Percentiles rank a stretch among this genome's conserved stretches.
These are phyloP conservation scores for Ceratobasidium sp. DNA, from an alignment of 1,284 basidiomycete genomes.

Conservation along the genomic window DNA sequence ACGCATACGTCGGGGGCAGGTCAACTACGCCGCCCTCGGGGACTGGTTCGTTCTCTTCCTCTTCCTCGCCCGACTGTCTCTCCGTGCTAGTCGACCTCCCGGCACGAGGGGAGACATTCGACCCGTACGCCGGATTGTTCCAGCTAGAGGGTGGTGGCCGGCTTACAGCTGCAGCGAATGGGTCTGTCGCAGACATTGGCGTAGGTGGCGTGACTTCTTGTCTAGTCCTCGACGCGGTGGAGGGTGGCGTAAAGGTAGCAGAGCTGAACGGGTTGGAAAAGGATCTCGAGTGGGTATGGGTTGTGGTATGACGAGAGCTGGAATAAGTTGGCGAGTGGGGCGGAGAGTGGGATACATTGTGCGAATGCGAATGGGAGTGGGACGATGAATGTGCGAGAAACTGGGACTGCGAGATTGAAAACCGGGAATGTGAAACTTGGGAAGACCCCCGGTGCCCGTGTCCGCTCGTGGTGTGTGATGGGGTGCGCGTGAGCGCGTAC, in stretches of 20 bases:
- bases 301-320: constrained; percentile 1
- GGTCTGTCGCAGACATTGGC: constrained; percentile 30
- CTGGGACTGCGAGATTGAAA: constrained; percentile 20
- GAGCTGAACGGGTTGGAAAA: constrained; percentile 31
- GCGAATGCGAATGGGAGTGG: constrained; percentile 36
- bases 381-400: constrained; percentile 2
- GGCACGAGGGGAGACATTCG: constrained; percentile 27
- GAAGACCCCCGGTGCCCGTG: constrained; percentile 27
- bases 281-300: constrained; percentile 26
- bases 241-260: constrained; percentile 6
- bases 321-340: constrained; percentile 19
- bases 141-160: constrained; percentile 42
- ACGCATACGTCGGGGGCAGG: constrained; percentile 32
- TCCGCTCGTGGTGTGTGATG: constrained; percentile 34
- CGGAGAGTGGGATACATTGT: constrained; percentile 31
- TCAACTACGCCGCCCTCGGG: constrained; percentile 19
- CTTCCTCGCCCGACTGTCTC: constrained; percentile 27
- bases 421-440: constrained; percentile 16
- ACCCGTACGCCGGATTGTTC: constrained; percentile 38
- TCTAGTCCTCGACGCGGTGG: not conserved
- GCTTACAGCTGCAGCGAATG: constrained; percentile 18
- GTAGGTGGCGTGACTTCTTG: constrained; percentile 30
- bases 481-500: constrained; percentile 31
- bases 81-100: not conserved
- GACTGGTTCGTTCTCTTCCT: not conserved